Evolutionary conservation across 192 early-diverging fungal species (phyloP).

Genomic region (Podila horticola): DNA sequence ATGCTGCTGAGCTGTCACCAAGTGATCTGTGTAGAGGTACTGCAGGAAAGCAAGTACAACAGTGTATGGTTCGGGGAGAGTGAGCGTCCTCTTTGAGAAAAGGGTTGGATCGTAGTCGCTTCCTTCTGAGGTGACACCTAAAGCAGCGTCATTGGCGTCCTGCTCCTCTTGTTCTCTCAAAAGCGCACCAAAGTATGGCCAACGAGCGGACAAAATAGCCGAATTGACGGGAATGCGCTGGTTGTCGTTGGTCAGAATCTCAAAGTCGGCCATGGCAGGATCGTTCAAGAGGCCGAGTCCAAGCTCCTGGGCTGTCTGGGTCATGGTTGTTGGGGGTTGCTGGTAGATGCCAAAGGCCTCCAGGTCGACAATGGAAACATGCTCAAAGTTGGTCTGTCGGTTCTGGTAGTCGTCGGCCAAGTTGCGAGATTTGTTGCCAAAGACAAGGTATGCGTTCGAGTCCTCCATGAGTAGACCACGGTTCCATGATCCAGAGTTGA

Average conservation of each 20-base stretch:
- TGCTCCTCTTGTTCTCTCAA: conserved; percentile 50
- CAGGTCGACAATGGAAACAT: conserved; percentile 71
- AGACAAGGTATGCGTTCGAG: conserved; percentile 70
- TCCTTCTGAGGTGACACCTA: conserved; percentile 6
- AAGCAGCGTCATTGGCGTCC: neutral
- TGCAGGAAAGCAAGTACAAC: conserved; percentile 72
- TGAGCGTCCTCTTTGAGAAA: conserved; percentile 43
- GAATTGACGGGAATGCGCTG: conserved; percentile 59
- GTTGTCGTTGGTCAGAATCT: conserved; percentile 53
- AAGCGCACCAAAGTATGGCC: conserved; percentile 59
- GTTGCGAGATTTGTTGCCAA: conserved; percentile 72
- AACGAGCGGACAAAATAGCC: conserved; percentile 48
- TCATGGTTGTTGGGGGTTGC: conserved; percentile 58
- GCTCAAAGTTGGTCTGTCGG: conserved; percentile 77
- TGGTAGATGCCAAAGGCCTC: conserved; percentile 74
- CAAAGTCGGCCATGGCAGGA: conserved; percentile 56
- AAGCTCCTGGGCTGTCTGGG: conserved; percentile 58
- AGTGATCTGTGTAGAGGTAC: conserved; percentile 73
- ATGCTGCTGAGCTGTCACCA: conserved; percentile 74
- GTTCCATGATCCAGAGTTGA: conserved; percentile 80
- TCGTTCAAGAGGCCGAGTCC: conserved; percentile 58
- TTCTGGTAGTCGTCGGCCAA: conserved; percentile 81
- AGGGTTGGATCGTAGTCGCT: conserved; percentile 42
- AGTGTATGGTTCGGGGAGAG: conserved; percentile 54
- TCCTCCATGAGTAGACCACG: conserved; percentile 68